Base-by-base conservation (phyloP, 2,329 filamentous ascomycete genomes). In the Trichoderma cornu-damae region DNA sequence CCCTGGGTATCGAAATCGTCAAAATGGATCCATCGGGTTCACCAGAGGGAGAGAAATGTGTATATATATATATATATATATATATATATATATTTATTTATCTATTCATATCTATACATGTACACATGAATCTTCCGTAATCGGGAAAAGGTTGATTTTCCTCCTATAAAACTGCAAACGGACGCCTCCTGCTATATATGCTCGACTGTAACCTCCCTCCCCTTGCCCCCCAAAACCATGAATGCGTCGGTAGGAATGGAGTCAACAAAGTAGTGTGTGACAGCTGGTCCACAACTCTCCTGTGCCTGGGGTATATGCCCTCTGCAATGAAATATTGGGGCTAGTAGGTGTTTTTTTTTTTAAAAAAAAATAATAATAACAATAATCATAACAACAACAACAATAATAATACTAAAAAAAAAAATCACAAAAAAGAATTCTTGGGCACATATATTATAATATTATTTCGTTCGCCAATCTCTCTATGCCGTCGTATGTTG, bases 401-500 rank as follows among this genome's bases (percentile, higher is more conserved):
- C 12, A 26, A 6, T 7, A 30, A 30, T 2, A 35, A 43, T 34
- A 14, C 42, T 20, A 3, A 16, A 18, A 35, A 18, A 4, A 14
- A 24, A 44, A 7, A 26, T 14, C 18, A 18, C 8, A 6, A 54
- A 47, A 30, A 12, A 30, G 30, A 34, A 46, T 18, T 34, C 7
- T 3, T 22, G 12, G 12, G 47, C 18, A 7, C 26, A 22, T 43
- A 9, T 16, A 32, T 40, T 40, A 59, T 28, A 30, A 16, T 40
- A 22, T 37, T 32, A 43, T 37, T 18, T 28, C n/a, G n/a, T 57
- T 47, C 35, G 50, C 35, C 16, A 61, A 50, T n/a, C 64, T 62
- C 20, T 71, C 70, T 38, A 72, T 63, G n/a, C 70, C 70, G 47
- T 69, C 67, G 57, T 72, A 72, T 35, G 63, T 64, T 4, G 66